Base-by-base conservation (phyloP, 2,329 filamentous ascomycete genomes). In the Trichoderma koningiopsis region DNA sequence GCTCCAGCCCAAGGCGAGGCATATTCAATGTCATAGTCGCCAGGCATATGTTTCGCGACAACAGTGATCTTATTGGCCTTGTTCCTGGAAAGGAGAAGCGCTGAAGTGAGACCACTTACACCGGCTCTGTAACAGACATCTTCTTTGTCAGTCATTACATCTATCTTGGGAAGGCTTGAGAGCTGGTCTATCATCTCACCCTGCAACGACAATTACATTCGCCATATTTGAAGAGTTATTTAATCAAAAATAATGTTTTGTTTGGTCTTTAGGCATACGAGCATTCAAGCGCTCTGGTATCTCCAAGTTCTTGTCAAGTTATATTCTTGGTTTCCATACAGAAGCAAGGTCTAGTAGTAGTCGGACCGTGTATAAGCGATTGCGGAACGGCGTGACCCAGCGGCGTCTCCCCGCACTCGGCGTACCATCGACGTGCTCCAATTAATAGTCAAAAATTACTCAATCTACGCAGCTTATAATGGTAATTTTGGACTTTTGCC, bases 21-120 rank as follows among this genome's bases (percentile, higher is more conserved):
- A 78, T 97, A 97, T 83, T 96, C 91, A 73, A 94, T 91, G 73
- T 95, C 92, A 79, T 95, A 96, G 82, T 97, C 94, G 43, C 94
- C 94, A 0, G 94, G 94, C 91, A 97, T 96, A 77, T 97, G 92
- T 76, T 95, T 96, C 5, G 93, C 91, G 37, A 93, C 83, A 43
- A 96, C 83, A 0, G 92, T 94, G 72, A 96, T 78, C 22, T 72
- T 76, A 71, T 85, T 83, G 43, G 74, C 77, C 62, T 80, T 78
- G 73, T 79, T 79, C 72, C 79, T 83, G 6, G 84, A 80, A 40
- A 87, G 79, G 57, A 85, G 75, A 53, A 86, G 76, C 3, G 85
- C 85, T 55, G 83, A 81, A 16, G 85, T 87, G 70, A 87, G 79
- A 70, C 85, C 85, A 35, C 81, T 81, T 56, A 87, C 85, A 35